Evolutionary conservation across 1,139 yeast genomes (phyloP).

Genomic region (Tardiomyces digboiensis): DNA sequence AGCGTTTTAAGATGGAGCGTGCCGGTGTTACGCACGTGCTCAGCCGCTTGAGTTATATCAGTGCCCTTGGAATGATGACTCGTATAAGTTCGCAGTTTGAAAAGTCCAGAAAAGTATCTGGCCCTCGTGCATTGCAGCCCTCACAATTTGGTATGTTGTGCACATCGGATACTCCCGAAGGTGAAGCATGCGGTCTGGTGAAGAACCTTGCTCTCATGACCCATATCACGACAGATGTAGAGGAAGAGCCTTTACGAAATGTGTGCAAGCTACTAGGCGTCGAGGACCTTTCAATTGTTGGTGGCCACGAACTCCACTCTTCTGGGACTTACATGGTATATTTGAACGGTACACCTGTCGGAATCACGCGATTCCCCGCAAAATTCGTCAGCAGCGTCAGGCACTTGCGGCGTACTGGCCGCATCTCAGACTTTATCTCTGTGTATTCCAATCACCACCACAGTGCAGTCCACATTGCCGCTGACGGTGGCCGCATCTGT

Average conservation of each 20-base stretch:
- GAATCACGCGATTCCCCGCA: conserved; percentile 79
- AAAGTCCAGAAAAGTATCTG: conserved; percentile 94
- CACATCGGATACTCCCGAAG: conserved; percentile 99
- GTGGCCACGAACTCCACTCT: conserved; percentile 75
- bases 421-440: conserved; percentile 82
- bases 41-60: conserved; percentile 81
- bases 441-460: conserved; percentile 88
- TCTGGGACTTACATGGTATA: conserved; percentile 75
- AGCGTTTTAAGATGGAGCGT: conserved; percentile 98
- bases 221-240: conserved; percentile 97
- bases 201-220: conserved; percentile 97
- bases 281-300: conserved; percentile 73
- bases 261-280: conserved; percentile 82
- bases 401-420: conserved; percentile 72
- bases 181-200: conserved; percentile 99
- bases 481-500: conserved; percentile 98
- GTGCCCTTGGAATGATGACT: conserved; percentile 99
- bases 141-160: conserved; percentile 99
- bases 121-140: conserved; percentile 98
- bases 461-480: conserved; percentile 90
- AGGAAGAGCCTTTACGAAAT: conserved; percentile 76
- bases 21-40: conserved; percentile 99
- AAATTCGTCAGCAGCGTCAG: conserved; percentile 76
- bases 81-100: conserved; percentile 98
- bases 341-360: conserved; percentile 89